A percentile compares a stretch with the other conserved stretches of the same genome.
Conservation (phyloP, 352 stramenopile species). For the Phytophthora aleatoria region DNA sequence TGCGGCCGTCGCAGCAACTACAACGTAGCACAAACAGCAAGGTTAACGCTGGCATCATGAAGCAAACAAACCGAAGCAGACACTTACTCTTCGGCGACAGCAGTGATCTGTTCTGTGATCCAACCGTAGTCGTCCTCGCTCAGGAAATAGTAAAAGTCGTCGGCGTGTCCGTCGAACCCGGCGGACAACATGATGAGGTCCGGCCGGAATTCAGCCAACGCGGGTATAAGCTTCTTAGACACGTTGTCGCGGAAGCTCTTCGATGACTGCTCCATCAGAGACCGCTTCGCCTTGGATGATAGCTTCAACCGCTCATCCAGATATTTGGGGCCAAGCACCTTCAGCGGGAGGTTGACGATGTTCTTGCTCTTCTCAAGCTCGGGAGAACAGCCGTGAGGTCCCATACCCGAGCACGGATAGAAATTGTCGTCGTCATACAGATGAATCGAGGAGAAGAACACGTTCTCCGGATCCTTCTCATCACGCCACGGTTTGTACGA, state of each 20-base stretch:
- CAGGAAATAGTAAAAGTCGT: conserved; percentile 80
- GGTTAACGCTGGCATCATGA: not conserved
- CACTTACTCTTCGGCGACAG: conserved; percentile 92
- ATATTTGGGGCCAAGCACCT: conserved; percentile 55
- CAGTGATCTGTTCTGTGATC: conserved; percentile 82
- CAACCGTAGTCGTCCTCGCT: conserved; percentile 88
- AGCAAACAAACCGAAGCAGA: not conserved
- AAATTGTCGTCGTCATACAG: conserved; percentile 69
- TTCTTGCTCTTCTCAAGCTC: conserved; percentile 54
- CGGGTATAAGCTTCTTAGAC: conserved; percentile 46
- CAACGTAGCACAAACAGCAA: conserved; percentile 5
- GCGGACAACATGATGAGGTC: conserved; percentile 76
- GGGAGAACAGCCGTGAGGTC: conserved; percentile 49
- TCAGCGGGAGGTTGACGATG: conserved; percentile 62
- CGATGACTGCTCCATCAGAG: conserved; percentile 55
- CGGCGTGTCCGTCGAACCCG: conserved; percentile 66
- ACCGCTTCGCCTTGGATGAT: conserved; percentile 55
- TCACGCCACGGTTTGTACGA: conserved; percentile 77
- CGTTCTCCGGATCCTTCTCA: conserved; percentile 63
- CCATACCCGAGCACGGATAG: conserved; percentile 60
- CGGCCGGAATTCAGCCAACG: conserved; percentile 52
- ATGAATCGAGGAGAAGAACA: conserved; percentile 72
- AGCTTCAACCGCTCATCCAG: conserved; percentile 64
- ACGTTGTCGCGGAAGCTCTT: conserved; percentile 52
- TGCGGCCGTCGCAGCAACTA: conserved; percentile 89